Percentiles rank a stretch among this genome's conserved stretches.
These are phyloP conservation scores for Gaultheria prostrata DNA, from an alignment of 148 eudicot genomes.

Conservation along the genomic window DNA sequence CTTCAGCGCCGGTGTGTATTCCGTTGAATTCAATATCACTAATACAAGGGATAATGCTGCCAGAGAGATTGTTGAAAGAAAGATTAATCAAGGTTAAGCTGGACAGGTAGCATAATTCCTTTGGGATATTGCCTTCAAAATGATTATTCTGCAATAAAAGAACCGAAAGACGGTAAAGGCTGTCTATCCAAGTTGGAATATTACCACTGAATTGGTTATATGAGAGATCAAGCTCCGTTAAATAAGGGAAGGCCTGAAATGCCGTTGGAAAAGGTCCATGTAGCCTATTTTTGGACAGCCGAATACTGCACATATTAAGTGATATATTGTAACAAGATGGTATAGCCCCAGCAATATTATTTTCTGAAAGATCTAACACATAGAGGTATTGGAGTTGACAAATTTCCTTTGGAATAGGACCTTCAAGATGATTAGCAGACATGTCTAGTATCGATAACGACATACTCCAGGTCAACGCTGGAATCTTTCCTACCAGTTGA, in stretches of 20 bases:
- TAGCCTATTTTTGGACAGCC: background rate
- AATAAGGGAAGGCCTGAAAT: background rate
- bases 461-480: background rate
- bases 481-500: background rate
- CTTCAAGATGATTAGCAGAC: background rate
- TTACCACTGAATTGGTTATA: background rate
- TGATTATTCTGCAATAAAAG: background rate
- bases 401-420: background rate
- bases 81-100: background rate
- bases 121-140: background rate
- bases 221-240: background rate
- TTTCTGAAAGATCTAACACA: background rate
- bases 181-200: background rate
- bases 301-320: background rate
- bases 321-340: background rate
- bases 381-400: background rate
- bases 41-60: background rate
- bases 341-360: background rate
- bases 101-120: background rate
- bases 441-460: background rate
- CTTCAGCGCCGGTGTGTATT: too few species aligned
- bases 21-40: background rate
- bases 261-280: background rate
- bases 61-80: background rate
- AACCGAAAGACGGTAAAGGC: background rate